A percentile compares a stretch with the other conserved stretches of the same genome.
phyloP scores from a whole-genome alignment of 306 rosid genomes.

The Gastrolobium bilobum region DNA sequence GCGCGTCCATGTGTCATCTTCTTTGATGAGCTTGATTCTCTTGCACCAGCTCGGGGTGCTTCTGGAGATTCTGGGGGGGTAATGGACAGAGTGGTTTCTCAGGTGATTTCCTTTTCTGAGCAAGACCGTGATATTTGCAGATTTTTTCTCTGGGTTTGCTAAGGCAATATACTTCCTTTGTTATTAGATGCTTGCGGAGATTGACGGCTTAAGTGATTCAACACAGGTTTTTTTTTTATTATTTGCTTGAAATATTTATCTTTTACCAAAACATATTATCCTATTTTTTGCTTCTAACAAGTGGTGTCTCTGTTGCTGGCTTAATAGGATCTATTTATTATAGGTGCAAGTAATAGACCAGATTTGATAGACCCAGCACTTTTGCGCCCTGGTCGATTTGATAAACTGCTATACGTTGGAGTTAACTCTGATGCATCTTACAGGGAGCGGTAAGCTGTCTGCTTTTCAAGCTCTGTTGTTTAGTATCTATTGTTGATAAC shows the following conservation, averaged over 20 bases:
- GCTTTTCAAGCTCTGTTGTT: background rate
- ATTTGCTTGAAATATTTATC: slow-evolving; percentile 20
- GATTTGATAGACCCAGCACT: slow-evolving; percentile 98
- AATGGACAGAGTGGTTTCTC: slow-evolving; percentile 98
- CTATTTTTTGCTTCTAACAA: slow-evolving; percentile 47
- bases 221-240: slow-evolving; percentile 66
- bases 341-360: slow-evolving; percentile 98
- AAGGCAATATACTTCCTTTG: slow-evolving; percentile 42
- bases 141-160: slow-evolving; percentile 44
- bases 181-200: slow-evolving; percentile 95
- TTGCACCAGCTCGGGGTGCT: slow-evolving; percentile 98
- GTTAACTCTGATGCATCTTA: slow-evolving; percentile 89
- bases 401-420: slow-evolving; percentile 92
- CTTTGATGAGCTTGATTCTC: slow-evolving; percentile 96
- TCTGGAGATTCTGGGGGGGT: slow-evolving; percentile 99
- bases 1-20: slow-evolving; percentile 98
- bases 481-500: slow-evolving; percentile 17
- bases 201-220: slow-evolving; percentile 93
- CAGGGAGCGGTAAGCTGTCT: slow-evolving; percentile 73
- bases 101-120: slow-evolving; percentile 63
- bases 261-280: slow-evolving; percentile 20
- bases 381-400: slow-evolving; percentile 94
- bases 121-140: slow-evolving; percentile 1
- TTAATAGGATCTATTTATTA: slow-evolving; percentile 85
- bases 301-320: slow-evolving; percentile 43